These are phyloP conservation scores for Castanospermum australe DNA, from an alignment of 306 rosid genomes.

Conservation along the genomic window DNA sequence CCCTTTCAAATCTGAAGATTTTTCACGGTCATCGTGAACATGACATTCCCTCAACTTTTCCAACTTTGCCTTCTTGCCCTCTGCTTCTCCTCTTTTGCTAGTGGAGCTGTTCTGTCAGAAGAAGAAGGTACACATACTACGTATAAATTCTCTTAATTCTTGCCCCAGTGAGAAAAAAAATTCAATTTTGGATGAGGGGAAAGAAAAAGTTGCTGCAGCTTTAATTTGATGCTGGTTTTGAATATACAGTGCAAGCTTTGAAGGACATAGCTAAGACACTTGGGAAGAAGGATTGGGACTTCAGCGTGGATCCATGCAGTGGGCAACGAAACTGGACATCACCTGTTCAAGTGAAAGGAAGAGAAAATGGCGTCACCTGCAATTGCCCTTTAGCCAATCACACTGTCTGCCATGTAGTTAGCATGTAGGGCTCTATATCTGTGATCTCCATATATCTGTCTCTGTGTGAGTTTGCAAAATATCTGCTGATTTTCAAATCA, in stretches of 20 bases:
- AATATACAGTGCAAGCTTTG: constrained; percentile 21
- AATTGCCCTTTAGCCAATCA: constrained; percentile 34
- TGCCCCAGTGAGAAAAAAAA: background rate
- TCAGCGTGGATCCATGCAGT: constrained; percentile 41
- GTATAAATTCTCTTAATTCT: background rate
- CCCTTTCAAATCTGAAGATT: background rate
- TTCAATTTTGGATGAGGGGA: background rate
- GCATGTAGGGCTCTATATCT: constrained; percentile 46
- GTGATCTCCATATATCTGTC: background rate
- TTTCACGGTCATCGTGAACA: background rate
- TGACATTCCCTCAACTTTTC: background rate
- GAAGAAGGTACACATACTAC: constrained; percentile 29
- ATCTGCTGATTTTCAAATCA: too few relatives aligned
- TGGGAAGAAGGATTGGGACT: constrained; percentile 30
- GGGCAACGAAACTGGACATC: constrained; percentile 39
- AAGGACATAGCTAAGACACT: constrained; percentile 23
- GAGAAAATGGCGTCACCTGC: constrained; percentile 41
- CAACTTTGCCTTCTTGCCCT: constrained; percentile 17
- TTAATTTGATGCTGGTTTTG: background rate
- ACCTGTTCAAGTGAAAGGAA: background rate
- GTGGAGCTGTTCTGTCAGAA: constrained; percentile 27
- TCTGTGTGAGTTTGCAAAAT: too few relatives aligned
- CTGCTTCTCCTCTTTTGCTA: constrained; percentile 3
- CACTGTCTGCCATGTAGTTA: constrained; percentile 56
- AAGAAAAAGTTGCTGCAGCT: background rate